Conservation (phyloP, 495 filamentous ascomycete species). For the Thermothielavioides terrestris region DNA sequence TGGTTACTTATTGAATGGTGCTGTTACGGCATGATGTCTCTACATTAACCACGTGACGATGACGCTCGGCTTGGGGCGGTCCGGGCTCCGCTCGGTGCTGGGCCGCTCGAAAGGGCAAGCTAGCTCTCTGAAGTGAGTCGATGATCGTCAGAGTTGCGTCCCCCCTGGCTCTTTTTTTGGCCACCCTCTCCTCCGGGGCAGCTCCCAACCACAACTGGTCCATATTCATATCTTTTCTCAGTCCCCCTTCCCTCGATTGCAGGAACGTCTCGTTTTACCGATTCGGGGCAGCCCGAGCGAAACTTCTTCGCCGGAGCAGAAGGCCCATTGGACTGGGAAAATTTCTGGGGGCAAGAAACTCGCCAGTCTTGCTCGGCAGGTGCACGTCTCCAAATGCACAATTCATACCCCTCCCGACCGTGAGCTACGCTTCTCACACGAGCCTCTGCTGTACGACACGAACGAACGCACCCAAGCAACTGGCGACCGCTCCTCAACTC, state of each 20-base stretch:
- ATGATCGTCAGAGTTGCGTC: slow-evolving; percentile 26
- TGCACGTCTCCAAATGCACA: slow-evolving; percentile 13
- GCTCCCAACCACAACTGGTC: not conserved
- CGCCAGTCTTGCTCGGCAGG: slow-evolving; percentile 5
- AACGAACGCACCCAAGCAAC: not conserved
- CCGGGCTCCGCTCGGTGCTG: slow-evolving; percentile 7
- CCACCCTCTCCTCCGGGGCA: slow-evolving; percentile 9
- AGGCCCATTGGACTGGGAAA: slow-evolving; percentile 1
- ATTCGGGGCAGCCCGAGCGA: slow-evolving; percentile 13
- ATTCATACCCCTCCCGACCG: slow-evolving; percentile 9
- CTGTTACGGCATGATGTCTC: slow-evolving; percentile 5
- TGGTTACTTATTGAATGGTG: too few relatives aligned
- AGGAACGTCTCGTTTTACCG: not conserved
- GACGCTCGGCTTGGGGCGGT: slow-evolving; percentile 10
- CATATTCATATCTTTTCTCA: not conserved
- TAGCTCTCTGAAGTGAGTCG: slow-evolving; percentile 14
- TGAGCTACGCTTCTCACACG: slow-evolving; percentile 19
- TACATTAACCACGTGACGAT: slow-evolving; percentile 12
- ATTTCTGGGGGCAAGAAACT: not conserved
- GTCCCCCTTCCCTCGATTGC: not conserved
- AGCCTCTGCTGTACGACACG: not conserved
- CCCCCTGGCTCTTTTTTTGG: slow-evolving; percentile 5
- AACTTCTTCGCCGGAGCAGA: slow-evolving; percentile 12
- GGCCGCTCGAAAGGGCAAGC: slow-evolving; percentile 9
- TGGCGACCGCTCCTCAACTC: not conserved